Conservation (phyloP, 441 rosid species). For the Gossypium gossypioides region DNA sequence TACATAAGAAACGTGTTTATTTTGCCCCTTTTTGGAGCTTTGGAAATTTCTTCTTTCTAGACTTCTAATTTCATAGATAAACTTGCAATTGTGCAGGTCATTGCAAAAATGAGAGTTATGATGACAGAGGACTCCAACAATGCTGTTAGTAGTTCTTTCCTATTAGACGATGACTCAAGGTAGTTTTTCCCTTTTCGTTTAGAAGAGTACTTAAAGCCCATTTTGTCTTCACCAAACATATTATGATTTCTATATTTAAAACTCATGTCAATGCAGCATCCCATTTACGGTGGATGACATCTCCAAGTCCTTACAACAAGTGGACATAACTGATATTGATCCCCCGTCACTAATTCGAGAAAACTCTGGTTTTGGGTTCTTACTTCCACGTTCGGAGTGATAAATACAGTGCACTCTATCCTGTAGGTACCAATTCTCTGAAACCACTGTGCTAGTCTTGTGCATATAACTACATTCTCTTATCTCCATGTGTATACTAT, state of each 20-base stretch:
- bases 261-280: slow-evolving; percentile 32
- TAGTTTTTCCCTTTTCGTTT: slow-evolving; percentile 12
- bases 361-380: slow-evolving; percentile 48
- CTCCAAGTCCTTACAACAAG: slow-evolving; percentile 39
- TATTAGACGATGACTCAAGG: slow-evolving; percentile 63
- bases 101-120: slow-evolving; percentile 53
- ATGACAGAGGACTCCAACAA: slow-evolving; percentile 62
- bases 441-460: slow-evolving; percentile 19
- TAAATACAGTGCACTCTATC: background rate
- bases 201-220: background rate
- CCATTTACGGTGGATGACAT: slow-evolving; percentile 58
- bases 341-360: slow-evolving; percentile 42
- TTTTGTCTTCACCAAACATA: background rate
- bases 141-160: slow-evolving; percentile 56
- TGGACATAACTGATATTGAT: slow-evolving; percentile 48
- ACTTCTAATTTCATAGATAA: background rate
- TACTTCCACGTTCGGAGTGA: slow-evolving; percentile 42
- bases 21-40: background rate
- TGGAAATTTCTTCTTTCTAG: background rate
- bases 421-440: background rate
- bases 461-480: slow-evolving; percentile 35
- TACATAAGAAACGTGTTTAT: background rate
- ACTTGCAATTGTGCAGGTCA: slow-evolving; percentile 29
- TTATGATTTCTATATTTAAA: background rate
- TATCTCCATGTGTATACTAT: slow-evolving; percentile 27